These are phyloP conservation scores for Drosera capensis DNA, from an alignment of 148 eudicot species.

Conservation along the genomic window DNA sequence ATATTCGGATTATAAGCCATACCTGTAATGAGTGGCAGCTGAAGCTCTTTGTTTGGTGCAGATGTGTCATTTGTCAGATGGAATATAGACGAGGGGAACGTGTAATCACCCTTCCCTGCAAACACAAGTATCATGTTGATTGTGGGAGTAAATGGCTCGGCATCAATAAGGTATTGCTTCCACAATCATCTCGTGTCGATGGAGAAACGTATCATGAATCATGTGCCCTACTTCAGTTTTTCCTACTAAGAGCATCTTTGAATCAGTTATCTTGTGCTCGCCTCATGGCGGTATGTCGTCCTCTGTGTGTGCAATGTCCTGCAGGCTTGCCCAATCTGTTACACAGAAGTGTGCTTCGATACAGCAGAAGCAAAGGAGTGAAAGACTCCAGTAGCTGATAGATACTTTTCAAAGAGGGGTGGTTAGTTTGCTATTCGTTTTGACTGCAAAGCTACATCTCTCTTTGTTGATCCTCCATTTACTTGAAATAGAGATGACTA, in stretches of 20 bases:
- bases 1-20: too few relatives aligned
- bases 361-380: slow-evolving; percentile 6
- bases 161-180: slow-evolving; percentile 58
- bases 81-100: slow-evolving; percentile 72
- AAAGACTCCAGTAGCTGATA: neutral
- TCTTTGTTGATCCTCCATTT: neutral
- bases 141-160: slow-evolving; percentile 89
- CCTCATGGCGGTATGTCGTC: neutral
- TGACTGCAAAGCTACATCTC: neutral
- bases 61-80: slow-evolving; percentile 99
- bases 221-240: neutral
- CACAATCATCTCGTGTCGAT: neutral
- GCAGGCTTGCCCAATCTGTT: slow-evolving; percentile 93
- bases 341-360: slow-evolving; percentile 41
- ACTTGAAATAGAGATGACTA: neutral
- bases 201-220: neutral
- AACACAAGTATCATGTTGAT: slow-evolving; percentile 64
- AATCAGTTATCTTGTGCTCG: neutral
- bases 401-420: neutral
- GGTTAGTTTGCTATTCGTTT: neutral
- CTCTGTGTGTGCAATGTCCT: neutral
- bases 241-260: neutral
- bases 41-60: slow-evolving; percentile 9
- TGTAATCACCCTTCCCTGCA: slow-evolving; percentile 74
- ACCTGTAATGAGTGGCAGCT: too few relatives aligned